These are phyloP conservation scores for Cochlearia excelsa DNA, from an alignment of 345 rosid genomes.

Conservation along the genomic window DNA sequence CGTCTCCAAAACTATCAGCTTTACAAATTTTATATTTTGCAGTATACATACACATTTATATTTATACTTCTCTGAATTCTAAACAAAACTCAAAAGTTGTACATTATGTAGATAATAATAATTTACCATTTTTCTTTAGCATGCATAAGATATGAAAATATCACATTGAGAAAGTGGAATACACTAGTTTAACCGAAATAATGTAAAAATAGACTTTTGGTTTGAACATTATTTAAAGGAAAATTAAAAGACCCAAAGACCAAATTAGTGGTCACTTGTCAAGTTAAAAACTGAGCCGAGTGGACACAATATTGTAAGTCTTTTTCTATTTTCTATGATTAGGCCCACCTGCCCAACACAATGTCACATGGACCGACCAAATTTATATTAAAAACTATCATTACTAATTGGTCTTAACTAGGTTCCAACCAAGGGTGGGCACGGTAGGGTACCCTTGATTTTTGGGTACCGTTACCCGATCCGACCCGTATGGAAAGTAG, in stretches of 20 bases:
- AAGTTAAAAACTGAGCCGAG: slow-evolving; percentile 22
- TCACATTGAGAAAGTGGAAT: slow-evolving; percentile 1
- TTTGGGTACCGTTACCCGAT: too few relatives aligned
- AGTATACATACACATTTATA: not conserved
- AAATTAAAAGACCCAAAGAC: slow-evolving; percentile 21
- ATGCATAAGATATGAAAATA: slow-evolving; percentile 3
- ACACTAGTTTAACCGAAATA: slow-evolving; percentile 10
- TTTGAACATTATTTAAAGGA: not conserved
- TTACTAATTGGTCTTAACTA: too few relatives aligned
- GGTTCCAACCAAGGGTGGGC: too few relatives aligned
- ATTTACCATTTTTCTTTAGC: too few relatives aligned
- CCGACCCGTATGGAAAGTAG: too few relatives aligned
- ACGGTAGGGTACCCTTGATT: too few relatives aligned
- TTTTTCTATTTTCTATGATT: slow-evolving; percentile 23
- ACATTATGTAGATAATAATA: too few relatives aligned
- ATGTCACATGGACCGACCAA: slow-evolving; percentile 45
- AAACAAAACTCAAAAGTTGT: too few relatives aligned
- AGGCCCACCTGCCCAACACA: slow-evolving; percentile 40
- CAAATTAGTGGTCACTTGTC: slow-evolving; percentile 17
- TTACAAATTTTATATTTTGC: not conserved
- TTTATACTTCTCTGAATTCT: not conserved
- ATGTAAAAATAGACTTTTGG: slow-evolving; percentile 1
- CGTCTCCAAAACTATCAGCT: slow-evolving; percentile 8
- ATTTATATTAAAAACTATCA: not conserved
- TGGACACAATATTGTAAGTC: slow-evolving; percentile 30